Evolutionary conservation across 345 rosid genomes (phyloP).

Genomic region (Diplotaxis tenuifolia): DNA sequence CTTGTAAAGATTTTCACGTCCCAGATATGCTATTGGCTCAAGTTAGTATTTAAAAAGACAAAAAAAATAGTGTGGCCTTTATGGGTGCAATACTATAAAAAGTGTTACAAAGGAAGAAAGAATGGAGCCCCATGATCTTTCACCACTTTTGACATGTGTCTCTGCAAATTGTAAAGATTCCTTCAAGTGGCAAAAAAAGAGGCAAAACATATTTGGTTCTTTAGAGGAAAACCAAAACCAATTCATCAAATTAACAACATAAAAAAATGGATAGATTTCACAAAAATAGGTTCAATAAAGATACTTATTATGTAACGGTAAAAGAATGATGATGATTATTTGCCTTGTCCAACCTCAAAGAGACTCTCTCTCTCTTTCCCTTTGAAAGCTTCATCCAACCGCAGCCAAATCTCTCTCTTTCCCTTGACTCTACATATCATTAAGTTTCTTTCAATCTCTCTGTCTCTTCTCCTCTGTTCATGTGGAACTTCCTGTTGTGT

Average conservation of each 20-base stretch:
- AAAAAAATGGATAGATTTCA: too few species aligned
- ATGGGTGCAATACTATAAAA: neutral
- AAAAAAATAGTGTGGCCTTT: neutral
- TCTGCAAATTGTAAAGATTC: neutral
- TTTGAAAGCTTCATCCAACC: constrained; percentile 31
- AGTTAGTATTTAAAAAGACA: neutral
- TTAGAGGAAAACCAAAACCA: constrained; percentile 19
- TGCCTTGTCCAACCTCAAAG: constrained; percentile 33
- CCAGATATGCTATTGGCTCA: neutral
- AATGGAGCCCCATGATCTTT: neutral
- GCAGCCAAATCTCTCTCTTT: constrained; percentile 29
- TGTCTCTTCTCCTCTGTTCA: constrained; percentile 33
- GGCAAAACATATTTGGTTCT: constrained; percentile 21
- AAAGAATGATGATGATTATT: neutral
- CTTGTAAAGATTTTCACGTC: neutral
- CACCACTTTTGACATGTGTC: neutral
- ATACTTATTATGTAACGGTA: constrained; percentile 10
- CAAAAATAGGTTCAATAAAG: neutral
- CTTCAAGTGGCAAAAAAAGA: neutral
- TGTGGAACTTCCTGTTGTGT: constrained; percentile 52
- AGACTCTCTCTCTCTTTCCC: constrained; percentile 10
- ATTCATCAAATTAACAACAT: constrained; percentile 5
- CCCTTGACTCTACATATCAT: too few species aligned
- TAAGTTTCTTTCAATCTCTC: neutral
- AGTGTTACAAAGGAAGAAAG: neutral